Percentiles rank a stretch among this genome's conserved stretches.
phyloP scores from a whole-genome alignment of 83 land plant species.

The Larix sibirica region DNA sequence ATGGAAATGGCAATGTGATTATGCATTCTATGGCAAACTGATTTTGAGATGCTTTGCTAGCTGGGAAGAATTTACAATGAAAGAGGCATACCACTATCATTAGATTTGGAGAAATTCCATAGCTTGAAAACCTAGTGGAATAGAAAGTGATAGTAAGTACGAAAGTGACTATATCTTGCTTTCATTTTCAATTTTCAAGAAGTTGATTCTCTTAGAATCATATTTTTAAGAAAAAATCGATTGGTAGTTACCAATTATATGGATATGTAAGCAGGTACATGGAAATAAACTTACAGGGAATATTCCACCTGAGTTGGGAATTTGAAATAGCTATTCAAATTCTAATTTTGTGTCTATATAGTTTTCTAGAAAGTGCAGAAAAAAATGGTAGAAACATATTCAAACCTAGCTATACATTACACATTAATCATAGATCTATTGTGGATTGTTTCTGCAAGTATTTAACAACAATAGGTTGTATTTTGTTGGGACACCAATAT shows the following conservation, averaged over 20 bases:
- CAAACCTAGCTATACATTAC: background rate
- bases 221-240: background rate
- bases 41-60: too few species aligned
- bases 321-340: constrained; percentile 62
- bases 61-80: too few species aligned
- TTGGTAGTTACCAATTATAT: background rate
- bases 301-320: constrained; percentile 83
- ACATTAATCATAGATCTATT: background rate
- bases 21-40: too few species aligned
- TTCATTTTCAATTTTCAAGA: too few species aligned
- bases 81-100: too few species aligned
- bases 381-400: too few species aligned
- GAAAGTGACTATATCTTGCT: too few species aligned
- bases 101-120: too few species aligned
- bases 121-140: too few species aligned
- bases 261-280: constrained; percentile 69
- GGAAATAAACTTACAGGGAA: constrained; percentile 66
- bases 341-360: constrained; percentile 32
- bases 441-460: background rate
- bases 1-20: too few species aligned
- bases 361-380: background rate
- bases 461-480: background rate
- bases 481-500: constrained; percentile 45
- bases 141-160: too few species aligned
- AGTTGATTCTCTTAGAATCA: too few species aligned